phyloP scores from a whole-genome alignment of 2,329 filamentous ascomycete genomes.

The Dactylella cylindrospora region DNA sequence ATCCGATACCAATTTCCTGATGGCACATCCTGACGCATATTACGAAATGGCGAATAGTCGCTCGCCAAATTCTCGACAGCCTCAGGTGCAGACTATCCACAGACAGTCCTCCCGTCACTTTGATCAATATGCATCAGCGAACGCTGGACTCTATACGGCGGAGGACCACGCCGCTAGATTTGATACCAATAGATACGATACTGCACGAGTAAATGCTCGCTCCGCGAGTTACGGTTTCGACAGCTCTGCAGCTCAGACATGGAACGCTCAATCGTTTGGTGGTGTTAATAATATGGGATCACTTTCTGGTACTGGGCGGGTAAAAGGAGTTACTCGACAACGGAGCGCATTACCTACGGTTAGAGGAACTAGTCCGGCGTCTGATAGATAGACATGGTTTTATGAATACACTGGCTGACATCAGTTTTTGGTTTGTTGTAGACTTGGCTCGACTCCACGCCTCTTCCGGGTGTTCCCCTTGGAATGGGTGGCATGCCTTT shows the following conservation, averaged over 20 bases:
- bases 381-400: not conserved
- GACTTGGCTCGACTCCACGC: conserved; percentile 49
- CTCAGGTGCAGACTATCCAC: conserved; percentile 60
- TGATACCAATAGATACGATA: conserved; percentile 59
- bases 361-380: conserved; percentile 24
- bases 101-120: conserved; percentile 76
- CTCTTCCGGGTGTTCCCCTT: conserved; percentile 52
- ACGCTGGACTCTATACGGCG: conserved; percentile 69
- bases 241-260: conserved; percentile 69
- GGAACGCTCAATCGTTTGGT: conserved; percentile 74
- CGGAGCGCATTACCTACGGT: conserved; percentile 49
- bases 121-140: conserved; percentile 66
- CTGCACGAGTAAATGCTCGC: conserved; percentile 60
- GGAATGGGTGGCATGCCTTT: conserved; percentile 51
- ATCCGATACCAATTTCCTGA: conserved; percentile 4
- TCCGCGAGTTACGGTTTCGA: conserved; percentile 70
- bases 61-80: conserved; percentile 48
- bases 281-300: conserved; percentile 67
- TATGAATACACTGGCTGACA: conserved; percentile 5
- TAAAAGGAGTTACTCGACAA: conserved; percentile 48
- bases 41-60: conserved; percentile 50
- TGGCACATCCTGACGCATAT: conserved; percentile 47
- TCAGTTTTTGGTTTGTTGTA: conserved; percentile 22
- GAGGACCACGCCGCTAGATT: conserved; percentile 63
- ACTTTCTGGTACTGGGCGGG: conserved; percentile 57